These are phyloP conservation scores for Selenicereus undatus DNA, from an alignment of 148 eudicot species.

Conservation along the genomic window DNA sequence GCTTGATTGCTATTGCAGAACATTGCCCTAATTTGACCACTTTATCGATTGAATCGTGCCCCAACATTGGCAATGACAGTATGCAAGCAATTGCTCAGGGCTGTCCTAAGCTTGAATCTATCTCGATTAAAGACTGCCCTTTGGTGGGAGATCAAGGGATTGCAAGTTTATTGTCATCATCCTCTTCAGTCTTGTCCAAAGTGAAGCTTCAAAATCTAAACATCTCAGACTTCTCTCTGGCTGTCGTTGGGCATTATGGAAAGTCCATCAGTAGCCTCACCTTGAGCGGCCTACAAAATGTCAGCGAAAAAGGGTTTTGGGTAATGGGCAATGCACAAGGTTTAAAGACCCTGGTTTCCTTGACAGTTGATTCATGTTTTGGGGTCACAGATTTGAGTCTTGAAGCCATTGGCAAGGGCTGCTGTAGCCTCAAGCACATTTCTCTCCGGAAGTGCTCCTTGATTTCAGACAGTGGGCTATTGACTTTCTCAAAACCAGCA, in stretches of 20 bases:
- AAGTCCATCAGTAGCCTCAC: constrained; percentile 57
- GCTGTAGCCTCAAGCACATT: constrained; percentile 57
- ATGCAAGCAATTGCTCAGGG: constrained; percentile 57
- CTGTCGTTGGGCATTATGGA: constrained; percentile 79
- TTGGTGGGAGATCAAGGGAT: constrained; percentile 80
- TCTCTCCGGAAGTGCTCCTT: constrained; percentile 62
- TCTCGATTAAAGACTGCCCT: constrained; percentile 69
- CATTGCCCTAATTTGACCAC: constrained; percentile 72
- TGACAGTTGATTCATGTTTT: constrained; percentile 55
- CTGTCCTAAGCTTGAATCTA: constrained; percentile 58
- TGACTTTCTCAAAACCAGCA: constrained; percentile 52
- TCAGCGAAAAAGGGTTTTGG: constrained; percentile 81
- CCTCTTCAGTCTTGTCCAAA: constrained; percentile 44
- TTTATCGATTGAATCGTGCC: constrained; percentile 67
- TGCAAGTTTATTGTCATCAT: constrained; percentile 52
- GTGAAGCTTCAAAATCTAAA: constrained; percentile 59
- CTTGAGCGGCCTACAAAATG: constrained; percentile 52
- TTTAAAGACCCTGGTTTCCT: constrained; percentile 43
- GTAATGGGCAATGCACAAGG: constrained; percentile 81
- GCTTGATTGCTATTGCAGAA: constrained; percentile 65
- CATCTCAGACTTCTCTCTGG: constrained; percentile 77
- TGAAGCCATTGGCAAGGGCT: constrained; percentile 69
- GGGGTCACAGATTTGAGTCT: constrained; percentile 72
- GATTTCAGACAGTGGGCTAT: constrained; percentile 61
- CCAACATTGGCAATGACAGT: constrained; percentile 59